These are phyloP conservation scores for Clitopilus hobsonii DNA, from an alignment of 768 basidiomycete genomes.

Conservation along the genomic window DNA sequence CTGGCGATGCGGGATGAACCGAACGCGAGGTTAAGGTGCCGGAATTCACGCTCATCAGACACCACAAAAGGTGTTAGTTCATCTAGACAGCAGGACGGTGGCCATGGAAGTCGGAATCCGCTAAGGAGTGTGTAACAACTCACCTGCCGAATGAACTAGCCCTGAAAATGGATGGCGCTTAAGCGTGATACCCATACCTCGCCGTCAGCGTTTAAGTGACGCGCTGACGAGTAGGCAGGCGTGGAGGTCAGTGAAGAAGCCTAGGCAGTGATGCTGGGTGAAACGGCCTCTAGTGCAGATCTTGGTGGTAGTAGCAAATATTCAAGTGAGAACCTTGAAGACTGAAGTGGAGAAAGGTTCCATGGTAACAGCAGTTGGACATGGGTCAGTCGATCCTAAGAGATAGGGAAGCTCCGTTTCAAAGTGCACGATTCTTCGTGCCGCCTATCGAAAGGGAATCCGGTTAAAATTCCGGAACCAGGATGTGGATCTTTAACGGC, in stretches of 20 bases:
- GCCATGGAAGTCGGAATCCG: slow-evolving; percentile 83
- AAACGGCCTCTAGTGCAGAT: slow-evolving; percentile 76
- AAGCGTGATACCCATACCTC: slow-evolving; percentile 84
- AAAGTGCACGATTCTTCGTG: slow-evolving; percentile 59
- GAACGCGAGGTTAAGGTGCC: slow-evolving; percentile 72
- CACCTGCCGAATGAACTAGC: slow-evolving; percentile 89
- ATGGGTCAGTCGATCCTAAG: slow-evolving; percentile 84
- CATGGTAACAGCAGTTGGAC: slow-evolving; percentile 85
- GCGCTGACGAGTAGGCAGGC: slow-evolving; percentile 74
- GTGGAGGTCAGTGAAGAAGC: slow-evolving; percentile 76
- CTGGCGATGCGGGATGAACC: slow-evolving; percentile 68
- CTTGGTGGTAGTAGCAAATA: slow-evolving; percentile 89
- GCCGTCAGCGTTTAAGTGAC: slow-evolving; percentile 69
- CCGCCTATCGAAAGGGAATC: slow-evolving; percentile 75
- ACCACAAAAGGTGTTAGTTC: slow-evolving; percentile 84
- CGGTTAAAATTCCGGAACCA: slow-evolving; percentile 77
- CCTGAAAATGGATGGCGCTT: slow-evolving; percentile 90
- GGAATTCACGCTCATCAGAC: slow-evolving; percentile 81
- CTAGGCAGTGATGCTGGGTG: slow-evolving; percentile 70
- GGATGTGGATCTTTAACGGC: slow-evolving; percentile 66
- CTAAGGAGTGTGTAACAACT: slow-evolving; percentile 88
- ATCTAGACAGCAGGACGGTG: slow-evolving; percentile 87
- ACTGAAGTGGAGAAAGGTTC: slow-evolving; percentile 89
- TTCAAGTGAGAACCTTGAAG: slow-evolving; percentile 83
- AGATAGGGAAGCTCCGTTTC: slow-evolving; percentile 72